Evolutionary conservation across 2,329 filamentous ascomycete species (phyloP), one percentile per base, ranked within the genome.

Genomic region (Penicillium sp.): DNA sequence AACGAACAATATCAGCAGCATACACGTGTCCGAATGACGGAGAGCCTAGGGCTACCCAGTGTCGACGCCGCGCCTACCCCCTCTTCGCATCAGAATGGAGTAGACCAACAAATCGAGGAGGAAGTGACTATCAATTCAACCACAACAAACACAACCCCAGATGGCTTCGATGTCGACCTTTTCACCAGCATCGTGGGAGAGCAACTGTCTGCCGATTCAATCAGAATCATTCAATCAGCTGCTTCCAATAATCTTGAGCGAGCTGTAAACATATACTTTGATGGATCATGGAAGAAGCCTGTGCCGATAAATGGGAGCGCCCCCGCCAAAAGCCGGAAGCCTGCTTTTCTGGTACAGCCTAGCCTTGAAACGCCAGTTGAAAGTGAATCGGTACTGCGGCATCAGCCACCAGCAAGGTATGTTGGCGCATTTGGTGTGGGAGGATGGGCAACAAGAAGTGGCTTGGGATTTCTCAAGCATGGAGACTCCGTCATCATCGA

Each of bases 351-450:
- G 31, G 20, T 50, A 34, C 56, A 56, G 18, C 55, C 54, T 7
- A 37, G 44, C 1, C 29, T 47, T 10, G 39, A 34, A 22, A 34
- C 5, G 1, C 40, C 53, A 18, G 43, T 53, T 4, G 49, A 61
- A 56, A 47, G 14, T 3, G 26, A 37, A n/a, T 60, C 57, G 50
- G 66, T 61, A 13, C 53, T 58, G 8, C 52, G 35, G 43, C 64
- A 65, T 13, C 69, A 69, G 47, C 86, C 86, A 0, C 66, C 75
- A 2, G 80, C 79, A 63, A 78, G 94, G 67, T 99, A 97, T 66
- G 84, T 97, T 58, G 94, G 94, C 18, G 90, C 92, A 0, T 94
- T 97, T 73, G 94, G 94, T 9, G 92, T 90, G 5, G 90, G 89
- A 52, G 94, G 88, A 5, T 99, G 94, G 94, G 87, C 90, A 6